Evolutionary conservation across 2,329 filamentous ascomycete genomes (phyloP), one percentile per base, ranked within the genome.

Genomic region (Penicillium sp.): DNA sequence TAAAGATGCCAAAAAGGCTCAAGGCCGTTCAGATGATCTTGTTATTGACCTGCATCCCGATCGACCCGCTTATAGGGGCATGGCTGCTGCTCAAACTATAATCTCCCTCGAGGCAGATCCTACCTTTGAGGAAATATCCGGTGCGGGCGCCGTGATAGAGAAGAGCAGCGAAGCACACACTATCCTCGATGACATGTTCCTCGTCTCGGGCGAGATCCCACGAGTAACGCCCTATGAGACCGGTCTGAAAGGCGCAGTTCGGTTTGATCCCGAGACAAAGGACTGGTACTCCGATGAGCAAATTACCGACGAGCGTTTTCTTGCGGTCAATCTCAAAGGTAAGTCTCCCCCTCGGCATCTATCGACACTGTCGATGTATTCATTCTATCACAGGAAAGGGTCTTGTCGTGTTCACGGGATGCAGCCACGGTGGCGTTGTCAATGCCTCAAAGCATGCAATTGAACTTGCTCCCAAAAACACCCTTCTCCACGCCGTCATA

Each of bases 391-490:
- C 52, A 81, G 80, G 71, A 13, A 81, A 79, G 58, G 82, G 82
- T 0, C 73, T 84, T 3, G 79, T 85, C 2, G 72, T 84, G 21
- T 82, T 85, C 64, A 83, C 82, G 0, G 82, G 82, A 11, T 85
- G 82, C 69, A 82, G 79, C 60, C 82, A 85, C 55, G 80, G 82
- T 0, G 82, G 82, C 0, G 78, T 84, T 8, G 78, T 84, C 52
- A 85, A 85, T 62, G 76, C 79, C 3, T 71, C 76, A 1, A 76
- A 73, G 42, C 77, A 83, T 63, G 81, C 81, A 0, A 42, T 79
- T 0, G 69, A 78, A 1, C 69, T 81, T 2, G 62, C 72, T 1
- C 71, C 69, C 1, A 66, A 68, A 3, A 64, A 68, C 1, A 65
- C 71, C 3, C 78, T 78, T 1, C 67, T 84, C 2, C 76, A 83